Evolutionary conservation across 345 rosid species (phyloP).

Genomic region (Atalantia buxifolia): DNA sequence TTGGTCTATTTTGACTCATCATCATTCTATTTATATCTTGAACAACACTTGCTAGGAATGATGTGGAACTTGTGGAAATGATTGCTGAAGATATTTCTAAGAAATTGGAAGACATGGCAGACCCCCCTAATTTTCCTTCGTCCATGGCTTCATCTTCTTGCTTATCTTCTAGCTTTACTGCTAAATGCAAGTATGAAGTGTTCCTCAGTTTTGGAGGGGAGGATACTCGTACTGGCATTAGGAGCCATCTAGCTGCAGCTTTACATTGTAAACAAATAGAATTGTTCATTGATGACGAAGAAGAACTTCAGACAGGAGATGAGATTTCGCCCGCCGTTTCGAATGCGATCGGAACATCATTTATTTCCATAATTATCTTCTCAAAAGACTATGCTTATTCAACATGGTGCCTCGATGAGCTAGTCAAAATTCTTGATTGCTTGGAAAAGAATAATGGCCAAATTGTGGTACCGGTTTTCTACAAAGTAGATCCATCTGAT

Average conservation of each 20-base stretch:
- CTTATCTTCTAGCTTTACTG: no score
- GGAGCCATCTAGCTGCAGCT: not conserved
- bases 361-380: not conserved
- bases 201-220: conserved; percentile 9
- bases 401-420: not conserved
- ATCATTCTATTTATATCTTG: no score
- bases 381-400: not conserved
- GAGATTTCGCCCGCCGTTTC: not conserved
- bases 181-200: not conserved
- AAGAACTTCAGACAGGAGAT: not conserved
- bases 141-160: not conserved
- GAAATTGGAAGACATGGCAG: no score
- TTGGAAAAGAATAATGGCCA: not conserved
- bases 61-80: not conserved
- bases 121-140: not conserved
- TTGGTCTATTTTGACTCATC: no score
- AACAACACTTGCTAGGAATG: not conserved
- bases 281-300: not conserved
- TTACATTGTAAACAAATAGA: not conserved
- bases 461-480: conserved; percentile 3
- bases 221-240: not conserved
- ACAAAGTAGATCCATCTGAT: not conserved
- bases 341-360: not conserved
- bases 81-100: no score
- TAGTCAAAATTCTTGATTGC: not conserved